phyloP scores from a whole-genome alignment of 345 rosid species.

The Erodium maritimum region DNA sequence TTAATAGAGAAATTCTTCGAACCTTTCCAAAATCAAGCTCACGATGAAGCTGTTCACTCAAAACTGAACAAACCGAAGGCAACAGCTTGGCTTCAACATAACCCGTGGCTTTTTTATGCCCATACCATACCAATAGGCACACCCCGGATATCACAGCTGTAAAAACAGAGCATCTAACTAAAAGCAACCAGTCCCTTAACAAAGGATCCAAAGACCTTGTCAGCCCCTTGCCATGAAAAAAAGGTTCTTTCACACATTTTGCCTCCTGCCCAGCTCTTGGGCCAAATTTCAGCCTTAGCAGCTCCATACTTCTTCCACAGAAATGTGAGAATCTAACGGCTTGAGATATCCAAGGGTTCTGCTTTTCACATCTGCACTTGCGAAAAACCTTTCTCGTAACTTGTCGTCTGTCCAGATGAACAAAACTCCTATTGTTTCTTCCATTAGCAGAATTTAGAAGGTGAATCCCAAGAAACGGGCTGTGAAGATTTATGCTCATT shows the following conservation, averaged over 20 bases:
- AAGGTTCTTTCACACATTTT: constrained; percentile 52
- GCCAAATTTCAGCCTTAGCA: constrained; percentile 49
- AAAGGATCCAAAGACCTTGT: constrained; percentile 51
- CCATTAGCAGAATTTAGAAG: constrained; percentile 15
- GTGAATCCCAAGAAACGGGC: constrained; percentile 46
- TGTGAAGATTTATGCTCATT: constrained; percentile 45
- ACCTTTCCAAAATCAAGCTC: constrained; percentile 79
- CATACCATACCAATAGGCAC: constrained; percentile 82
- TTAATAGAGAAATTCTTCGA: constrained; percentile 68
- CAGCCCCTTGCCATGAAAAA: constrained; percentile 43
- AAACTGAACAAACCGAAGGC: constrained; percentile 71
- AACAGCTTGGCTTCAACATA: constrained; percentile 70
- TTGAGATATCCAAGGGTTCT: constrained; percentile 53
- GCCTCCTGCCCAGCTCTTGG: constrained; percentile 43
- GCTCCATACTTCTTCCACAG: constrained; percentile 53
- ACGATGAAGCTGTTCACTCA: constrained; percentile 67
- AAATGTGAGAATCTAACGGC: constrained; percentile 51
- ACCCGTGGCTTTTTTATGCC: constrained; percentile 57
- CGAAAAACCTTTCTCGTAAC: constrained; percentile 20
- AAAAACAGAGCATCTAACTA: constrained; percentile 72
- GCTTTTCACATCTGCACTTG: constrained; percentile 35
- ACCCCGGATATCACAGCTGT: constrained; percentile 68
- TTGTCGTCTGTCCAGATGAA: constrained; percentile 17
- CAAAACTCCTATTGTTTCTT: constrained; percentile 15
- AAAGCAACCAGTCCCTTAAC: constrained; percentile 66